Base-by-base conservation (phyloP, 1,284 basidiomycete species). In the Pseudozyma thailandica region DNA sequence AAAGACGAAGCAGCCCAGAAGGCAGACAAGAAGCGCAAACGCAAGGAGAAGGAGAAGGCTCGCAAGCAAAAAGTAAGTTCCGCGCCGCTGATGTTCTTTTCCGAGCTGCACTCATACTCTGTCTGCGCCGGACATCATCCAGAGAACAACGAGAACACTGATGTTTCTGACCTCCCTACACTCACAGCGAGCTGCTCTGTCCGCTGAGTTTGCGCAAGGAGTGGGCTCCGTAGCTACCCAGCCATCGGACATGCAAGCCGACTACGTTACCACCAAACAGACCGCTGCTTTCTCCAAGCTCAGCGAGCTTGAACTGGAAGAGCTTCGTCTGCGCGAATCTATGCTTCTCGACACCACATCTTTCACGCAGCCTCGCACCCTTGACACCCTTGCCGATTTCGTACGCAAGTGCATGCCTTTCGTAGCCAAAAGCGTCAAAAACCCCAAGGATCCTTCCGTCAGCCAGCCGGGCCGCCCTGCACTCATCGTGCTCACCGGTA, bases 271-370 rank as follows among this genome's bases (percentile, higher is more conserved):
- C 4, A 38, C 64, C 26, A 70, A 73, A 39, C 73, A 77, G 50
- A 64, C 56, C 33, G 58, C 60, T 28, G 50, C 72, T 0, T 79
- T 72, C 35, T 35, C 66, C 41, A 78, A 80, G 42, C 50, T 77
- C 25, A 78, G 72, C 48, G 68, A 75, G 30, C 50, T 81, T 13
- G 78, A 81, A 49, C 47, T 81, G 6, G 73, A 79, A 30, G 78
- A 79, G 51, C 47, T 75, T 3, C 63, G 66, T 12, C 43, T 80
- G 20, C 31, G 43, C 20, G 61, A 77, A 30, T 25, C 28, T 7
- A 77, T 72, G 69, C 57, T 75, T 9, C 42, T 75, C 43, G 74
- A 77, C 21, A 75, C 69, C 2, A 66, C 46, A 21, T 15, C 50
- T 2, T 68, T 75, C 23, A 37, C 46, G n/a, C 49, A 51, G 20